Percentiles rank a stretch among this genome's conserved stretches.
phyloP scores from a whole-genome alignment of 148 eudicot genomes.

The Rhododendron henanense region DNA sequence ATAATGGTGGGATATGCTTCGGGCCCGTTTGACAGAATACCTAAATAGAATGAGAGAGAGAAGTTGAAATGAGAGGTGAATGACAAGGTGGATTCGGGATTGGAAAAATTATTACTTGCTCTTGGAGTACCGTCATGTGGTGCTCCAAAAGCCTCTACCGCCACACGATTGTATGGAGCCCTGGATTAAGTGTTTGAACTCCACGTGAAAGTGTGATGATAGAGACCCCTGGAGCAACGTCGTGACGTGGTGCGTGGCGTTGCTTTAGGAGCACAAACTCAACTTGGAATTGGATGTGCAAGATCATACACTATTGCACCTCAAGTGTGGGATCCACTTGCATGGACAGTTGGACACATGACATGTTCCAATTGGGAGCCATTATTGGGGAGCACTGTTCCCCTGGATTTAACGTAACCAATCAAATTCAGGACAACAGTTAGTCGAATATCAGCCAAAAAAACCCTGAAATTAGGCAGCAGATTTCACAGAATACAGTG shows the following conservation, averaged over 20 bases:
- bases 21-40: not conserved
- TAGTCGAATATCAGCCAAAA: not conserved
- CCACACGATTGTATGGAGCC: too few relatives aligned
- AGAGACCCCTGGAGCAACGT: too few relatives aligned
- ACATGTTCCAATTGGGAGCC: not conserved
- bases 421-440: not conserved
- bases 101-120: too few relatives aligned
- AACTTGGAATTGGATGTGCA: not conserved
- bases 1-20: constrained; percentile 7
- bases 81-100: not conserved
- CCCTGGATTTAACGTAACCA: not conserved
- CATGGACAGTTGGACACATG: not conserved
- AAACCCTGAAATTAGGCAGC: not conserved
- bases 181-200: too few relatives aligned
- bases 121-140: too few relatives aligned
- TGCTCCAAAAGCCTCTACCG: too few relatives aligned
- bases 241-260: too few relatives aligned
- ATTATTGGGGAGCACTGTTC: not conserved
- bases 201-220: too few relatives aligned
- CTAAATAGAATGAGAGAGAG: not conserved
- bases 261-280: too few relatives aligned
- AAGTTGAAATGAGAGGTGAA: not conserved
- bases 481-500: not conserved
- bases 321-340: constrained; percentile 12
- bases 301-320: not conserved